Percentiles rank a stretch among this genome's conserved stretches.
Conservation (phyloP, 306 rosid species). For the Senna tora region DNA sequence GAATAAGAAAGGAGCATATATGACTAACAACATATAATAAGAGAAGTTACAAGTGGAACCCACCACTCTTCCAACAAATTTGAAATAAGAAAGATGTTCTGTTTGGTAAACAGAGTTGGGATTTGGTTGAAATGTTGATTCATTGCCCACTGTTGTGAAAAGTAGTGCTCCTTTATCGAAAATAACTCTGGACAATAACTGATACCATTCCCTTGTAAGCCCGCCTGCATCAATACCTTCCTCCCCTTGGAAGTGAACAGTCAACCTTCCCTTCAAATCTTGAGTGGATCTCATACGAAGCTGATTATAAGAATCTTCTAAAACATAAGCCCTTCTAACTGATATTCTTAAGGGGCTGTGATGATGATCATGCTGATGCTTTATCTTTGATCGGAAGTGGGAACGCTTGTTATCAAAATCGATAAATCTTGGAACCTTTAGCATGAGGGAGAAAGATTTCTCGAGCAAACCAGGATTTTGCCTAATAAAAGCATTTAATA, state of each 20-base stretch:
- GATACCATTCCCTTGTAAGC: conserved; percentile 99
- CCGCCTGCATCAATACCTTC: conserved; percentile 99
- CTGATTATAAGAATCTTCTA: conserved; percentile 98
- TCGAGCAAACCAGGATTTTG: conserved; percentile 98
- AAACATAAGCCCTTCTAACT: conserved; percentile 93
- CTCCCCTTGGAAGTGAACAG: conserved; percentile 99
- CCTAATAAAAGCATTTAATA: conserved; percentile 92
- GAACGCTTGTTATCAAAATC: conserved; percentile 98
- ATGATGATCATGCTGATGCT: conserved; percentile 96
- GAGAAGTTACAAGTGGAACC: conserved; percentile 45
- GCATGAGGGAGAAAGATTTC: conserved; percentile 90
- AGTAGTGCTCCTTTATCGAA: conserved; percentile 98
- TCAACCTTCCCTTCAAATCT: conserved; percentile 96
- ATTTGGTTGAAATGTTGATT: conserved; percentile 97
- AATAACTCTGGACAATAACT: conserved; percentile 90
- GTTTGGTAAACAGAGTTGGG: conserved; percentile 99
- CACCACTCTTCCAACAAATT: conserved; percentile 99
- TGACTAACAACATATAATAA: conserved; percentile 24
- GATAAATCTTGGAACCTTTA: conserved; percentile 92
- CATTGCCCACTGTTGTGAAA: conserved; percentile 98
- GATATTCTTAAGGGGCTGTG: conserved; percentile 95
- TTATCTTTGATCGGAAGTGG: conserved; percentile 95
- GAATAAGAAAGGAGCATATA: conserved; percentile 35
- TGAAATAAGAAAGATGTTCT: conserved; percentile 97
- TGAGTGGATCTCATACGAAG: conserved; percentile 86